Base-by-base conservation (phyloP, 1,139 yeast species). In the Saccharomycopsis crataegensis region DNA sequence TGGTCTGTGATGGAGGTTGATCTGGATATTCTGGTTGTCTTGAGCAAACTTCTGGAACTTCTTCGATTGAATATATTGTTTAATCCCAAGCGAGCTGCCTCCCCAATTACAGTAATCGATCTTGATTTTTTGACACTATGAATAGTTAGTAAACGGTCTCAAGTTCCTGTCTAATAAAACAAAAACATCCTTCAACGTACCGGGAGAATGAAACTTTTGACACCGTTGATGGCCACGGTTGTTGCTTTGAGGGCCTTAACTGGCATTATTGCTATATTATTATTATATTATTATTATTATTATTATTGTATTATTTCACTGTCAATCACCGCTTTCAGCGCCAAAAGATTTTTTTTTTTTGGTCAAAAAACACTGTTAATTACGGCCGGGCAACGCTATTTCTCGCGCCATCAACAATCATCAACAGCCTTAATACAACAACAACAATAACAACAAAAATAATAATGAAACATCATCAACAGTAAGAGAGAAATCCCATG, bases 51-150 rank as follows among this genome's bases (percentile, higher is more conserved):
- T 62, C 59, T 79, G 73, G 47, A 91, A 70, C 58, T 81, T 73
- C 43, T 77, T 76, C 28, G 73, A 70, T 47, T 76, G 71, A 55
- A 93, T 71, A 60, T 87, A 78, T 55, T 86, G 82, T 61, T 78
- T 65, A 55, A 89, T 77, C 4, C 97, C 97, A 53, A 76, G 75
- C 0, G 98, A 91, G 4, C 96, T 86, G 17, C 98, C 99, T 50
- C 97, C 98, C 86, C 94, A 86, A 74, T 90, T 88, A 72, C 96
- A 88, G 70, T 83, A 90, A 58, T 86, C 83, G 53, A 91, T 69
- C 11, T 83, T 78, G 58, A 90, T 76, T 64, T 78, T 80, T 63
- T 79, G 80, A 72, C 96, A 89, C 53, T 51, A 14, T 33, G n/a
- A 40, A 17, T 16, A n/a, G 47, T 33, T 17, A 17, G 45, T 16